Percentiles rank a stretch among this genome's conserved stretches.
These are phyloP conservation scores for Saccharomyces hybrid DNA, from an alignment of 1,139 yeast genomes.

Conservation along the genomic window DNA sequence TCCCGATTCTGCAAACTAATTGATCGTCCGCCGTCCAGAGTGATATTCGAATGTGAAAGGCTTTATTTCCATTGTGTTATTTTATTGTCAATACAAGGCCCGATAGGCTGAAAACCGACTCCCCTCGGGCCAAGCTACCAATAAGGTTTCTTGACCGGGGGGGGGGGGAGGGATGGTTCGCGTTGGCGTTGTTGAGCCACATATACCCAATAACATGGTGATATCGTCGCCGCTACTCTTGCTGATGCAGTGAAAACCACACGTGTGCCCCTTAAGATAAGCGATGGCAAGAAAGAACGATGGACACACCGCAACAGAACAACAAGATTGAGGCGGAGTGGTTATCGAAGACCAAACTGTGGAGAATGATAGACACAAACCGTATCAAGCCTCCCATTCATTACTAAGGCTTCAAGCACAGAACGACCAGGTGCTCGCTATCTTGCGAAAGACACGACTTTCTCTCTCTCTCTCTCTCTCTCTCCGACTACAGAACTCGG, in stretches of 20 bases:
- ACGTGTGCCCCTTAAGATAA: slow-evolving; percentile 99
- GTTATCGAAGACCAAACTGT: too few species aligned
- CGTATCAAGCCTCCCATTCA: too few species aligned
- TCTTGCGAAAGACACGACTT: too few species aligned
- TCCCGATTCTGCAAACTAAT: slow-evolving; percentile 1
- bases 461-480: too few species aligned
- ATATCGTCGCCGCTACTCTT: neutral
- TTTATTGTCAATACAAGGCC: neutral
- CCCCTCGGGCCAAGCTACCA: neutral
- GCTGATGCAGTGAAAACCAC: slow-evolving; percentile 43
- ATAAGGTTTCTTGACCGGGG: neutral
- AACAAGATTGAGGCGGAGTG: too few species aligned
- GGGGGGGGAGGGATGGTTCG: neutral
- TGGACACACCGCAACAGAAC: too few species aligned
- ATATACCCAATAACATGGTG: too few species aligned
- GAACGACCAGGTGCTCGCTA: too few species aligned
- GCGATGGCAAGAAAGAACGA: slow-evolving; percentile 80
- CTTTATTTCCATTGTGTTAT: neutral
- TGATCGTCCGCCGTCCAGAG: neutral
- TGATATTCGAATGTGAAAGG: neutral
- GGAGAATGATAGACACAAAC: too few species aligned
- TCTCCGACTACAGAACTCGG: neutral
- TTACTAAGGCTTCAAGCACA: too few species aligned
- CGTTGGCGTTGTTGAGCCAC: neutral
- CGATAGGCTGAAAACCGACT: neutral